phyloP scores from a whole-genome alignment of 345 rosid genomes.

The Syzygium oleosum region DNA sequence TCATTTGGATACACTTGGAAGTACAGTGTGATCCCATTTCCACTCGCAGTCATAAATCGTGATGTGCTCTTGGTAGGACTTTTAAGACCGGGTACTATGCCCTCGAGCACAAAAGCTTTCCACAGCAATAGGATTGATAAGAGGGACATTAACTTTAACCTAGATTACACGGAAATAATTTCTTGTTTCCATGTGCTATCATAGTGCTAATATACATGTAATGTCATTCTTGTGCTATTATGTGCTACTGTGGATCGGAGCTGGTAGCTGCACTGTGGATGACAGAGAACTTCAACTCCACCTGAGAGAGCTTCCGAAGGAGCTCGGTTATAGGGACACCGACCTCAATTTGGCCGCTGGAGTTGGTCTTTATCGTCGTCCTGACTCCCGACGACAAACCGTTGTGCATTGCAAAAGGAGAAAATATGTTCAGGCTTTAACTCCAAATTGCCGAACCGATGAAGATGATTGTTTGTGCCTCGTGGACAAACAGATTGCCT shows the following conservation, averaged over 20 bases:
- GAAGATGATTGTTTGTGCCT: background rate
- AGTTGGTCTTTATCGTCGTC: conserved; percentile 20
- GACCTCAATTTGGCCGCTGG: conserved; percentile 61
- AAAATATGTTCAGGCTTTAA: background rate
- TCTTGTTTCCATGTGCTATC: background rate
- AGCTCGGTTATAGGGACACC: conserved; percentile 67
- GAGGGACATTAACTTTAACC: background rate
- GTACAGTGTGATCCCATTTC: background rate
- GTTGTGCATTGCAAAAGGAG: background rate
- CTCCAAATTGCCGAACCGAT: background rate
- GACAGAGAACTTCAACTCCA: conserved; percentile 79
- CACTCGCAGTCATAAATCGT: background rate
- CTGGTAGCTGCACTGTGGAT: conserved; percentile 56
- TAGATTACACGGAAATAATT: background rate
- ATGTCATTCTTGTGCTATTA: background rate
- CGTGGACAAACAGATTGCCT: conserved; percentile 19
- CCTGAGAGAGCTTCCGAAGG: conserved; percentile 67
- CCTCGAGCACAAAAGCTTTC: background rate
- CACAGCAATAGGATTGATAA: background rate
- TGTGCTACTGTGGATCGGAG: conserved; percentile 56
- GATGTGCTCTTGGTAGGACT: background rate
- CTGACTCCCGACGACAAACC: background rate
- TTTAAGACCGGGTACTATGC: background rate
- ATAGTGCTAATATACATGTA: background rate
- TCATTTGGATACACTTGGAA: background rate